Percentiles rank a stretch among this genome's conserved stretches.
Conservation (phyloP, 495 filamentous ascomycete genomes). For the Penicillium psychrofluorescens region DNA sequence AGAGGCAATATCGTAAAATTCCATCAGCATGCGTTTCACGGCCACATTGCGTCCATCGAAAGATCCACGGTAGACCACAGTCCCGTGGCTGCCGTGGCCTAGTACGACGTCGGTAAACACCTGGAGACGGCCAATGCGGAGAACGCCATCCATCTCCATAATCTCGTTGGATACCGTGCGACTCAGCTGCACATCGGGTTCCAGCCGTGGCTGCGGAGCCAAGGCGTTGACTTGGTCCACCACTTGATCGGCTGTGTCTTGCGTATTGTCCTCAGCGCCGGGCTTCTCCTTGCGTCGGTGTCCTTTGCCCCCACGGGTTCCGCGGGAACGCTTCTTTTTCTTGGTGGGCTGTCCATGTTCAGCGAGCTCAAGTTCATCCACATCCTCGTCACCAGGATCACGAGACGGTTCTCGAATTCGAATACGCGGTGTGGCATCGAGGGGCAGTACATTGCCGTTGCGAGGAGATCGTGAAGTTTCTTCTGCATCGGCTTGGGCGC, state of each 20-base stretch:
- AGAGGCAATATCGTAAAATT: slow-evolving; percentile 90
- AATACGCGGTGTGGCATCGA: slow-evolving; percentile 22
- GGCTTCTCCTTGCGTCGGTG: slow-evolving; percentile 57
- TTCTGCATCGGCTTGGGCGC: slow-evolving; percentile 14
- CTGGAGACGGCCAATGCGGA: slow-evolving; percentile 65
- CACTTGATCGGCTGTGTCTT: slow-evolving; percentile 36
- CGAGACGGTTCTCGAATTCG: slow-evolving; percentile 40
- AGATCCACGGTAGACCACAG: slow-evolving; percentile 74
- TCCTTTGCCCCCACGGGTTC: slow-evolving; percentile 71
- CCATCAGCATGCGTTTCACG: slow-evolving; percentile 91
- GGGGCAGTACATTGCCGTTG: slow-evolving; percentile 9
- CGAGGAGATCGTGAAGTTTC: slow-evolving; percentile 19
- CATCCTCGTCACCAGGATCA: slow-evolving; percentile 29
- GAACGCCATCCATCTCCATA: slow-evolving; percentile 38
- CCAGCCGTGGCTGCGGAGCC: slow-evolving; percentile 39
- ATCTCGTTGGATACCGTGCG: slow-evolving; percentile 35
- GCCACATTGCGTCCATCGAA: slow-evolving; percentile 90
- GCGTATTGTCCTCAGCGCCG: slow-evolving; percentile 31
- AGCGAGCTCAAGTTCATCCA: slow-evolving; percentile 4
- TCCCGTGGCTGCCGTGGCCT: slow-evolving; percentile 78
- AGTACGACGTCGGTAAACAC: slow-evolving; percentile 68
- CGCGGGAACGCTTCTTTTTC: slow-evolving; percentile 69
- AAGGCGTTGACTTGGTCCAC: slow-evolving; percentile 32
- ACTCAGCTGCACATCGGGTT: slow-evolving; percentile 46
- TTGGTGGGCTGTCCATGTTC: slow-evolving; percentile 50